These are phyloP conservation scores for Pachysandra terminalis DNA, from an alignment of 164 flowering plant species.

Conservation along the genomic window DNA sequence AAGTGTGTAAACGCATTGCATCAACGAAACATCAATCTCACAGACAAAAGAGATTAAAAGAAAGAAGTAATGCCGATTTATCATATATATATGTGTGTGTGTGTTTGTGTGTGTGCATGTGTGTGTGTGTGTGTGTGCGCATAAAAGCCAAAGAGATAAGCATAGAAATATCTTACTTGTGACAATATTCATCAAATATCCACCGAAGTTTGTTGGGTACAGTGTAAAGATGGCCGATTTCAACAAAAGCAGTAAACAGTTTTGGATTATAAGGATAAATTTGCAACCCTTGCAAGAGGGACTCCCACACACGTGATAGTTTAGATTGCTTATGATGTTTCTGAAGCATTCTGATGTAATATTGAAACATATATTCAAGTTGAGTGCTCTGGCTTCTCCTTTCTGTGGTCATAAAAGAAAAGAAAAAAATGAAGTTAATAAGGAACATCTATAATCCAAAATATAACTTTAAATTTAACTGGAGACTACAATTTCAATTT, in stretches of 20 bases:
- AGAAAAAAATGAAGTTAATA: neutral
- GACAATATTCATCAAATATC: constrained; percentile 64
- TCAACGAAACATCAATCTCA: no score
- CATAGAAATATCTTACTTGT: constrained; percentile 45
- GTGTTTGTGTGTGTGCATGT: no score
- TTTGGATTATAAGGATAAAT: constrained; percentile 71
- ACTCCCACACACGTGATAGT: constrained; percentile 48
- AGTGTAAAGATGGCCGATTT: constrained; percentile 50
- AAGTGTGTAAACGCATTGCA: no score
- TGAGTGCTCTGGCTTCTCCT: constrained; percentile 72
- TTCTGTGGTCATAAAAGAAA: constrained; percentile 39
- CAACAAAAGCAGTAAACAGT: constrained; percentile 50
- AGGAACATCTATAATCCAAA: neutral
- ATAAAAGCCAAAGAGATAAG: neutral
- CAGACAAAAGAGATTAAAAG: no score
- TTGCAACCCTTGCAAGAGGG: constrained; percentile 62
- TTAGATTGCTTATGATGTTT: constrained; percentile 40
- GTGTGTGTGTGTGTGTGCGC: no score
- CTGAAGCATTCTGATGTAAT: constrained; percentile 52
- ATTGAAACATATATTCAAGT: constrained; percentile 63
- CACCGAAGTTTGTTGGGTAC: constrained; percentile 74
- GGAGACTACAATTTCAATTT: no score
- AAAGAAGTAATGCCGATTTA: no score
- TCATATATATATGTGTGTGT: no score
- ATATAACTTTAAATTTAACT: no score